These are phyloP conservation scores for Berkeleyomyces rouxiae DNA, from an alignment of 2,329 filamentous ascomycete genomes.

Conservation along the genomic window DNA sequence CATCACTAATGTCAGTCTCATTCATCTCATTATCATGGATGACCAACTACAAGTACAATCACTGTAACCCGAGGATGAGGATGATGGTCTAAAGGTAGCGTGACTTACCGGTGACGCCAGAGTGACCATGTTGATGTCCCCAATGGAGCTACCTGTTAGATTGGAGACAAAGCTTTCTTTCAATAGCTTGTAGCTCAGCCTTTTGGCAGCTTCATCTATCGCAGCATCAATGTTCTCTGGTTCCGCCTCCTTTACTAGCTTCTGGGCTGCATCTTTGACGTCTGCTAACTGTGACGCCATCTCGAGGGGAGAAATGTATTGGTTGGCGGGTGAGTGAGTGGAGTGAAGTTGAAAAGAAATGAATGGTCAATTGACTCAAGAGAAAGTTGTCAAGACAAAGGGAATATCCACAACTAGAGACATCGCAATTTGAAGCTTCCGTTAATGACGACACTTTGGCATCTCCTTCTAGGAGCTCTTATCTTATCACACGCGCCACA, in stretches of 20 bases:
- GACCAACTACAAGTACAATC: neutral
- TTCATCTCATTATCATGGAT: slow-evolving; percentile 15
- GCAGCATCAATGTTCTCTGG: slow-evolving; percentile 23
- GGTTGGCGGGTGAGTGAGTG: neutral
- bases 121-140: slow-evolving; percentile 76
- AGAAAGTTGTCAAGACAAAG: neutral
- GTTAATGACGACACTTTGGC: slow-evolving; percentile 11
- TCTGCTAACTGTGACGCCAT: neutral
- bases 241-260: slow-evolving; percentile 1
- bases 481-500: slow-evolving; percentile 8
- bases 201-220: slow-evolving; percentile 16
- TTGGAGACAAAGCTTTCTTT: slow-evolving; percentile 96
- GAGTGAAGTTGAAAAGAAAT: neutral
- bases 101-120: slow-evolving; percentile 62
- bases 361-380: neutral
- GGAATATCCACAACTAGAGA: neutral
- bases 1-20: neutral
- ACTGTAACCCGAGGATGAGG: too few relatives aligned
- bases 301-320: neutral
- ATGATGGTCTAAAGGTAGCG: neutral
- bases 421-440: neutral
- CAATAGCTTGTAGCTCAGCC: slow-evolving; percentile 59
- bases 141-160: slow-evolving; percentile 63
- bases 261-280: neutral
- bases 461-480: slow-evolving; percentile 4